Base-by-base conservation (phyloP, 148 eudicot genomes). In the Suaeda aralocaspica region DNA sequence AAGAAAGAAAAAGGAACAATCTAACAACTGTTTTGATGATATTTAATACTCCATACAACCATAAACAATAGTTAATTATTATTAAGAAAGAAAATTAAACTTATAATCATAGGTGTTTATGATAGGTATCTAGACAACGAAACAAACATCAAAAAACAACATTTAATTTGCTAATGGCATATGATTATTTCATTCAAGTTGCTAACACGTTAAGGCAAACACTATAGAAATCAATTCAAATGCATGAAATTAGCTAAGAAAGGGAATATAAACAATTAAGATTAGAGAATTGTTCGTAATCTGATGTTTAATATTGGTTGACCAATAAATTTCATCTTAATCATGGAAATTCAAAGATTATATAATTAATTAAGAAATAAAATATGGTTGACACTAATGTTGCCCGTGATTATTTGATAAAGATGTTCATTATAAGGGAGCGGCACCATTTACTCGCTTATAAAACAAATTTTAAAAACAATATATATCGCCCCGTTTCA, bases 131-230 rank as follows among this genome's bases (percentile, higher is more conserved):
- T 62, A 33, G 59, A 31, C 68, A 73, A 52, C 21, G 7, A 29
- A 64, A 53, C 41, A 53, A 53, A 41, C 13, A 53, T 1, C 41
- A 25, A 48, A 31, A 51, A 22, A 21, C 19, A n/a, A 64, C 28
- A 53, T 55, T 56, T 28, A 49, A 46, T 19, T 49, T 3, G 53
- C 55, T 29, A 44, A 73, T 44, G n/a, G 56, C 59, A 49, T 39
- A 46, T 29, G 9, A 18, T 72, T 9, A 26, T 72, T 39, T 72
- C 12, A 29, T 61, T 73, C n/a, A 56, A 53, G 81, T 78, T 78
- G 81, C 81, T 70, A 78, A 78, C 81, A 78, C 77, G 81, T 68
- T 68, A 72, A 53, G 65, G 50, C 61, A 60, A 77, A 59, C n/a
- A n/a, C n/a, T 56, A 30, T 41, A 9, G 14, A 28, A n/a, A 67